phyloP scores from a whole-genome alignment of 202 grass and related monocot species.

The Setaria italica region DNA sequence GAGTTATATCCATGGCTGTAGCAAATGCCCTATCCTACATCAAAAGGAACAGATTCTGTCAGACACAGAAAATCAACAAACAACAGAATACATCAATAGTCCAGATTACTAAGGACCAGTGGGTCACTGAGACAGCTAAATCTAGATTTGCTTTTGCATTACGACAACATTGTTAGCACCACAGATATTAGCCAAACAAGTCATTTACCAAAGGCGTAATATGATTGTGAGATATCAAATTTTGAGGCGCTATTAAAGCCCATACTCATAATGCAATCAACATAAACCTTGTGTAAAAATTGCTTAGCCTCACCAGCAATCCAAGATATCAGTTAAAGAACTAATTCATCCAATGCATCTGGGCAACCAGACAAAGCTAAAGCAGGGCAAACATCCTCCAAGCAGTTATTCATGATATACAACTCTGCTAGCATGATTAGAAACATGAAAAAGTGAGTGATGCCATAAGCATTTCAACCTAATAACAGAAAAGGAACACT shows the following conservation, averaged over 20 bases:
- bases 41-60: neutral
- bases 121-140: neutral
- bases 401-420: neutral
- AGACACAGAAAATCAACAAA: slow-evolving; percentile 6
- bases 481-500: neutral
- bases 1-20: slow-evolving; percentile 76
- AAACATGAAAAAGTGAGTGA: neutral
- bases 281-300: too few relatives aligned
- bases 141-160: neutral
- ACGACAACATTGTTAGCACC: neutral
- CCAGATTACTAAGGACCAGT: neutral
- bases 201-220: neutral
- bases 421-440: too few relatives aligned
- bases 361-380: neutral
- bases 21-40: slow-evolving; percentile 24
- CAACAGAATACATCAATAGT: neutral
- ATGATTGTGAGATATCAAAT: neutral
- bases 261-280: neutral
- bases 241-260: neutral
- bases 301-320: neutral
- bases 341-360: neutral
- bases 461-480: neutral
- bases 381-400: neutral
- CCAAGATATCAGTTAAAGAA: neutral
- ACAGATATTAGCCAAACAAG: slow-evolving; percentile 5